Conservation (phyloP, 2,329 filamentous ascomycete species). For the Clarireedia paspali region DNA sequence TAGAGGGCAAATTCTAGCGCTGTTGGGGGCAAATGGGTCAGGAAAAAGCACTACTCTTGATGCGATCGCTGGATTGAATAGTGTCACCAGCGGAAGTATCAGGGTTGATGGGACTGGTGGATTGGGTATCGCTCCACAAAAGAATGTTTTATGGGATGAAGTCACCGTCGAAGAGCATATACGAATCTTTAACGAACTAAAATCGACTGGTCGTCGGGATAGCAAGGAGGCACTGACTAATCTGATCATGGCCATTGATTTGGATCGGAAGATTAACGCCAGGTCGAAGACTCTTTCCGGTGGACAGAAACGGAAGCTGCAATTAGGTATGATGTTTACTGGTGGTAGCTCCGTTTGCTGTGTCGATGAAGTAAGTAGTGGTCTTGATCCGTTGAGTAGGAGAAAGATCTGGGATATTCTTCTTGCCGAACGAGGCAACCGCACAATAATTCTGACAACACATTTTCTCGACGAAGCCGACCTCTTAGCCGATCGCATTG, state of each 20-base stretch:
- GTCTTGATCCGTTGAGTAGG: constrained; percentile 77
- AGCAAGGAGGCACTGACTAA: constrained; percentile 50
- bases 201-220: constrained; percentile 52
- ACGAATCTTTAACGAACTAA: constrained; percentile 74
- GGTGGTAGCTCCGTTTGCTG: constrained; percentile 84
- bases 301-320: constrained; percentile 86
- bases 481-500: constrained; percentile 80
- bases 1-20: constrained; percentile 75
- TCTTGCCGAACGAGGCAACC: constrained; percentile 69
- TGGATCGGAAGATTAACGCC: constrained; percentile 65
- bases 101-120: constrained; percentile 70
- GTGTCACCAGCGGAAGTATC: constrained; percentile 68
- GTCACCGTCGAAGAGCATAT: constrained; percentile 83
- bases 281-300: constrained; percentile 73
- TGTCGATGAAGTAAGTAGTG: constrained; percentile 84
- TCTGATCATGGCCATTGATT: constrained; percentile 64
- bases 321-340: constrained; percentile 91
- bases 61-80: constrained; percentile 75
- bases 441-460: constrained; percentile 83
- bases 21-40: constrained; percentile 83
- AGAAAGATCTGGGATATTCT: constrained; percentile 94
- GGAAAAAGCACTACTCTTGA: constrained; percentile 89
- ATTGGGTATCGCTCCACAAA: constrained; percentile 82
- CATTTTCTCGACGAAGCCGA: constrained; percentile 95
- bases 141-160: constrained; percentile 90